Evolutionary conservation across 1,139 yeast genomes (phyloP), one percentile per base, ranked within the genome.

Genomic region (Yamadazyma songkhlaensis): DNA sequence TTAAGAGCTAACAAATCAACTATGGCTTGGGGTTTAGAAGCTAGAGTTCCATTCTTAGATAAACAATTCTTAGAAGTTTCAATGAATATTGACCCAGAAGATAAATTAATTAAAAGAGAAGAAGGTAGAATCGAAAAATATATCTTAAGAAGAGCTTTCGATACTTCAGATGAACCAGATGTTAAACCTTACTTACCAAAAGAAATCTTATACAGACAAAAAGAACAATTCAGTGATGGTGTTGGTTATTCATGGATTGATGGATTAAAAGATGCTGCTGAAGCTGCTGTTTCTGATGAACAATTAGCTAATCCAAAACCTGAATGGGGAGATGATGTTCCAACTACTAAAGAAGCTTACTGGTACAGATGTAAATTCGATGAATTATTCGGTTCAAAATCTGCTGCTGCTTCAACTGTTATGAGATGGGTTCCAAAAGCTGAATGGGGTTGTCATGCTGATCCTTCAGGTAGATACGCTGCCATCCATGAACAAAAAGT

Each of bases 361-460:
- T 92, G 96, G 95, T 92, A 92, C 79, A 82, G 99, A 76, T 76
- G 84, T 60, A 86, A 89, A 77, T 92, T 92, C 59, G 98, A 94
- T 64, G 94, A 86, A 54, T 69, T 88, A 54, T 92, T 89, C 83
- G 55, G 60, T 41, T 83, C 88, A 42, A 80, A 84, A 53, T 77
- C 81, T 62, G 92, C 96, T 52, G 98, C 96, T 52, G 97, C 97
- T 45, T 70, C 81, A 34, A 92, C 98, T 15, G 98, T 92, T 45
- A 89, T 87, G 96, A 84, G 98, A 77, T 92, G 99, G 99, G 72
- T 92, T 65, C 99, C 99, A 62, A 92, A 94, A 78, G 97, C 97
- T 48, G 98, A 92, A 67, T 92, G 99, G 99, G 98, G 98, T 47
- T 92, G 98, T 71, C 90, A 90, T 59, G 95, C 84, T 53, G 99